Conservation (phyloP, 441 rosid genomes). For the Corymbia calophylla region DNA sequence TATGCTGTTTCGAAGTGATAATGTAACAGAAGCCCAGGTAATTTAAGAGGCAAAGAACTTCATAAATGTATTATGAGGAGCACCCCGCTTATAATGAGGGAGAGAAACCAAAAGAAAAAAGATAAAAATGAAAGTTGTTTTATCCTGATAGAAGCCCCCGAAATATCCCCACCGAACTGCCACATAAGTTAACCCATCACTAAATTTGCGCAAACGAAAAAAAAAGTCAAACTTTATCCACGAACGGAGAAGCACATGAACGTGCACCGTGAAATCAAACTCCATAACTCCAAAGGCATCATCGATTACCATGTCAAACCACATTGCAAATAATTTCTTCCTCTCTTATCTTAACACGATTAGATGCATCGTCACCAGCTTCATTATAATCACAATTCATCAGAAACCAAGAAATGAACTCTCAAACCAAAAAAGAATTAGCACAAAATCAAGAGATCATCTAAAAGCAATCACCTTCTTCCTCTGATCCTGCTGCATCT, state of each 20-base stretch:
- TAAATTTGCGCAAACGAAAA: not conserved
- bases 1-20: not conserved
- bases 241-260: not conserved
- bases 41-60: not conserved
- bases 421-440: not conserved
- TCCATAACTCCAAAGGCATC: not conserved
- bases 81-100: not conserved
- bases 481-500: constrained; percentile 74
- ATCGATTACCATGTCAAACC: not conserved
- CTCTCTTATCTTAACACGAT: not conserved
- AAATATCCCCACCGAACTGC: not conserved
- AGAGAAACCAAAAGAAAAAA: not conserved
- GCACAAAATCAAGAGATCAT: not conserved
- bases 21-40: not conserved
- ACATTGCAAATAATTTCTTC: not conserved
- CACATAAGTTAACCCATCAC: not conserved
- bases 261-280: not conserved
- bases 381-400: not conserved
- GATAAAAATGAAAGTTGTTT: not conserved
- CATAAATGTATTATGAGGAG: not conserved
- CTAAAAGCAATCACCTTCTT: constrained; percentile 48
- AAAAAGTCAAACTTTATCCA: not conserved
- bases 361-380: not conserved
- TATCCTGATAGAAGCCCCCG: not conserved
- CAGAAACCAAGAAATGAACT: not conserved